phyloP scores from a whole-genome alignment of 2,329 filamentous ascomycete genomes.

The Microcyclospora tardicrescens region DNA sequence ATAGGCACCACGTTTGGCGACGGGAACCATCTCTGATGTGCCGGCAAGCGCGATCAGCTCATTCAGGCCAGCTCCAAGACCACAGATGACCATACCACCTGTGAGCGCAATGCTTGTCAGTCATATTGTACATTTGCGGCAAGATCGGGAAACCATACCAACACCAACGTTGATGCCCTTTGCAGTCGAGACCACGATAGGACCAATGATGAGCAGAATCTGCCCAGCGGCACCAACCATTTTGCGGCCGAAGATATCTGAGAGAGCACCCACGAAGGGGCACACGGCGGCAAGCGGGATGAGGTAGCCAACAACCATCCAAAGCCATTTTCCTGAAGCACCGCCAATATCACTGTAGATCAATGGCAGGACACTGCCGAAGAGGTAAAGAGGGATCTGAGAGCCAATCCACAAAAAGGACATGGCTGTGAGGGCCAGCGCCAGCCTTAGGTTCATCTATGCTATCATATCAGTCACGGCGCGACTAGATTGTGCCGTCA shows the following conservation, averaged over 20 bases:
- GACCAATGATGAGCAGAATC: constrained; percentile 42
- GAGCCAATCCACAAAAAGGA: constrained; percentile 48
- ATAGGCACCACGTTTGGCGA: constrained; percentile 50
- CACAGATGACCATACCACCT: constrained; percentile 43
- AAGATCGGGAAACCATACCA: constrained; percentile 23
- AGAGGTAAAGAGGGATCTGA: constrained; percentile 43
- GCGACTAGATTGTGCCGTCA: neutral
- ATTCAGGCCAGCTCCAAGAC: constrained; percentile 54
- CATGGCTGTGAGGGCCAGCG: constrained; percentile 44
- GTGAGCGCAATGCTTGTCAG: neutral
- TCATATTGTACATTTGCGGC: neutral
- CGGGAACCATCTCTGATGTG: constrained; percentile 55
- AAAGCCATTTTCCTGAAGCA: constrained; percentile 27
- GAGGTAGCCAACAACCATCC: constrained; percentile 42
- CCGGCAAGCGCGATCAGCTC: constrained; percentile 57
- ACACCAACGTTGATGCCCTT: constrained; percentile 50
- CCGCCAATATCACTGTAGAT: constrained; percentile 51
- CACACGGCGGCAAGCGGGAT: constrained; percentile 45
- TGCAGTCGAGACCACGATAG: constrained; percentile 46
- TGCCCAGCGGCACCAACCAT: constrained; percentile 46
- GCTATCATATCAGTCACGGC: neutral
- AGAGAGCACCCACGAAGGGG: constrained; percentile 53
- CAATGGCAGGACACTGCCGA: constrained; percentile 30
- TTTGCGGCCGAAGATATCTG: constrained; percentile 50
- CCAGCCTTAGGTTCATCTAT: constrained; percentile 34